Base-by-base conservation (phyloP, 495 filamentous ascomycete genomes). In the Tuber aestivum region DNA sequence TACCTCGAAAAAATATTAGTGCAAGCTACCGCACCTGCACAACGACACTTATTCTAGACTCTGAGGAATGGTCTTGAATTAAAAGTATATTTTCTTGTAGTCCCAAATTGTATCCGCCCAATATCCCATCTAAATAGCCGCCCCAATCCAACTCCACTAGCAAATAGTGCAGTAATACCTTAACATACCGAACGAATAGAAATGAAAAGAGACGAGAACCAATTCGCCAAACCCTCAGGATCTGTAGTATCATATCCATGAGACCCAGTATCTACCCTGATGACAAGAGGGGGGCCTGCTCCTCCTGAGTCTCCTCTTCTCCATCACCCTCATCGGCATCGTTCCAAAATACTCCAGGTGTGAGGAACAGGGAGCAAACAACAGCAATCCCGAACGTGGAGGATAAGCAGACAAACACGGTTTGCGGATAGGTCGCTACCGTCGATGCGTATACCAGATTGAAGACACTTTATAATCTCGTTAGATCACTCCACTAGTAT, bases 401-500 rank as follows among this genome's bases (percentile, higher is more conserved):
- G 18, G 87, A 84, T 71, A 97, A 83, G 74, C 91, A 88, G 41
- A 97, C 88, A 83, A 97, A 97, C 6, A 97, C 91, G 0, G 93
- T 89, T 83, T 94, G 92, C 5, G 92, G 89, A 75, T 90, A 93
- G 8, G 87, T 90, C 21, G 87, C 89, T 8, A 97, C 92, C 0
- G 95, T 99, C 32, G 85, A 83, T 32, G 91, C 92, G 82, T 97
- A 99, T 27, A 97, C 89, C 35, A 92, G 86, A 81, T 94, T 95
- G 83, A 97, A 96, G 14, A 95, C 80, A 7, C 71, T 73, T 38
- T 37, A 73, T 32, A 2, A 32, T 61, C 71, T 10, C 21, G 44
- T 73, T 48, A 73, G 44, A 38, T 16, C 38, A 14, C 23, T 41
- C 45, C 35, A 41, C 45, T 6, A 10, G 45, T 7, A n/a, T 3